Percentiles rank a stretch among this genome's conserved stretches.
These are phyloP conservation scores for Dactylis glomerata DNA, from an alignment of 176 grass and related monocot species.

Conservation along the genomic window DNA sequence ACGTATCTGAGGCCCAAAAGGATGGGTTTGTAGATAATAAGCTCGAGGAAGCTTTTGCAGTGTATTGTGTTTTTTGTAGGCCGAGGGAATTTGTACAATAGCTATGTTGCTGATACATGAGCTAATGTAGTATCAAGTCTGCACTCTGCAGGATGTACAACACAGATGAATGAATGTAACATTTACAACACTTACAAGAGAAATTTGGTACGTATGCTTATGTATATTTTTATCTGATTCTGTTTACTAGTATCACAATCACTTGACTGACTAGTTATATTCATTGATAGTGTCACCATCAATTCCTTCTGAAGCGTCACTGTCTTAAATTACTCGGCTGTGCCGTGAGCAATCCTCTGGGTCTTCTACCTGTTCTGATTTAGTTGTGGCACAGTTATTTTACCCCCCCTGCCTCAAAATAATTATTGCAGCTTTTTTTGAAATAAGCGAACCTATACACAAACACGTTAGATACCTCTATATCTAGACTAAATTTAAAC, in stretches of 20 bases:
- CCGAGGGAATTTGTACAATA: constrained; percentile 18
- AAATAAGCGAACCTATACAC: too few species aligned
- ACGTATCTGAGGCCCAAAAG: constrained; percentile 77
- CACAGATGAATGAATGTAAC: constrained; percentile 12
- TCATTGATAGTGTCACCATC: neutral
- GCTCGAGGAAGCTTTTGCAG: neutral
- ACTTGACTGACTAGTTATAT: neutral
- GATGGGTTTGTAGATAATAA: constrained; percentile 58
- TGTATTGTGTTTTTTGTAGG: constrained; percentile 19
- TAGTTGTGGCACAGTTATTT: too few species aligned
- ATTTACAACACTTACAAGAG: neutral
- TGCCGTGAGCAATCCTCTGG: too few species aligned
- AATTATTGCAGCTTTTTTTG: too few species aligned
- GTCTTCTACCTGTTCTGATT: too few species aligned
- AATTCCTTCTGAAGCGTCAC: neutral
- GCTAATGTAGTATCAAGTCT: neutral
- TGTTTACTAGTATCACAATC: neutral
- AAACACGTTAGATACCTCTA: too few species aligned
- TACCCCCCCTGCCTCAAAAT: too few species aligned
- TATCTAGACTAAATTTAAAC: too few species aligned
- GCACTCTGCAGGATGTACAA: constrained; percentile 3
- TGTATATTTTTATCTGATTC: neutral
- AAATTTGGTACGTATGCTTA: neutral
- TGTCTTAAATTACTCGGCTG: neutral
- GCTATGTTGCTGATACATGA: constrained; percentile 10